Evolutionary conservation across 192 early-diverging fungal genomes (phyloP), one percentile per base, ranked within the genome.

Genomic region (Coemansia sp.): DNA sequence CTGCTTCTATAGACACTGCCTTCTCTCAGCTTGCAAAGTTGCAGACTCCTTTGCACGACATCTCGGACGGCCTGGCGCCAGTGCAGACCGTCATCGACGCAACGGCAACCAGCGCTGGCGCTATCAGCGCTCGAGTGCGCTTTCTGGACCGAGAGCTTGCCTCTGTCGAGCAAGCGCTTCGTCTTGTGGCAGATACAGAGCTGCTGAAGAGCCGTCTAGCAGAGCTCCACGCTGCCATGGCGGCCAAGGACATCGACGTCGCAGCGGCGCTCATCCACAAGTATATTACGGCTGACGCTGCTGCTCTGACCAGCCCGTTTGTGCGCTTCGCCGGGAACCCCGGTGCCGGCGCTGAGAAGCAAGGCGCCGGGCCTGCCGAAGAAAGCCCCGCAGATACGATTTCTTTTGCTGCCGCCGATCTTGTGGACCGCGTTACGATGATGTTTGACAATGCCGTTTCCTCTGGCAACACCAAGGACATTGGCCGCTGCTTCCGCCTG

Each of bases 401-500:
- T 1, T 81, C 85, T 0, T 50, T 42, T 19, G 84, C 90, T 0
- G 87, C 85, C 46, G 71, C 71, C 18, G 82, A 68, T 30, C 77
- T 98, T 0, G 85, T 88, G 47, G 81, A 85, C 8, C 86, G 90
- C 13, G 87, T 95, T 14, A 84, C 89, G 3, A 75, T 73, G 22
- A 84, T 87, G 68, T 98, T 98, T 75, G 93, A 95, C 34, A 64
- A 78, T 4, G 93, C 95, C 0, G 88, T 89, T 0, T 71, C 82
- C 36, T 78, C 62, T 20, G 74, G 79, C 54, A 85, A 92, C 42
- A 89, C 93, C 58, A 80, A 87, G 6, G 85, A 84, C 45, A 93
- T 98, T 53, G 84, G 90, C 24, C 83, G 91, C 30, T 94, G 90
- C 60, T 94, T 98, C 72, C 89, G 92, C 50, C 72, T 97, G 22